A percentile compares a stretch with the other conserved stretches of the same genome.
These are phyloP conservation scores for Coniophora puteana DNA, from an alignment of 1,284 basidiomycete species.

Conservation along the genomic window DNA sequence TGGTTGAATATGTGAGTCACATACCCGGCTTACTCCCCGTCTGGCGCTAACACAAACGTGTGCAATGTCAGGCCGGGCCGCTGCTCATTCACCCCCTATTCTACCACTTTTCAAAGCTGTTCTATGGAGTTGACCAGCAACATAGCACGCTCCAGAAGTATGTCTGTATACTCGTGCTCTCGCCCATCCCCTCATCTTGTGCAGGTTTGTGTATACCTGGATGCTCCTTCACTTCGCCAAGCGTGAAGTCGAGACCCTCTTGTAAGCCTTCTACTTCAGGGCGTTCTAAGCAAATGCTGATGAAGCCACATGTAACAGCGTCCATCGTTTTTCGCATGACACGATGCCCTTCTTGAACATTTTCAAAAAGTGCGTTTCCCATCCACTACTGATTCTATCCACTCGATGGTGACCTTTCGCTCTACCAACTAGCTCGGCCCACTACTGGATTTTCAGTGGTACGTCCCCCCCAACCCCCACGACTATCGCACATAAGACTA, in stretches of 20 bases:
- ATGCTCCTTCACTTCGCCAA: slow-evolving; percentile 89
- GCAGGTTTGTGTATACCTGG: slow-evolving; percentile 75
- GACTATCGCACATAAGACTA: neutral
- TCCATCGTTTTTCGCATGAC: slow-evolving; percentile 92
- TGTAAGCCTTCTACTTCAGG: slow-evolving; percentile 44
- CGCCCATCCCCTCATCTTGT: slow-evolving; percentile 9
- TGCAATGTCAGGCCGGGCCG: slow-evolving; percentile 67
- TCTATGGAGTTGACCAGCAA: slow-evolving; percentile 67
- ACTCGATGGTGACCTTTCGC: neutral
- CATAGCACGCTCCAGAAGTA: slow-evolving; percentile 81
- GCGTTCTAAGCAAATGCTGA: slow-evolving; percentile 1
- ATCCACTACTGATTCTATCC: neutral
- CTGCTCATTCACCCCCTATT: slow-evolving; percentile 89
- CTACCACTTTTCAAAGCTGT: slow-evolving; percentile 66
- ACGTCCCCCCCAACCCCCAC: slow-evolving; percentile 9
- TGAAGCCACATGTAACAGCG: slow-evolving; percentile 36
- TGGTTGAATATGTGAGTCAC: slow-evolving; percentile 84
- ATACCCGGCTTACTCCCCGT: neutral
- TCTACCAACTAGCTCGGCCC: slow-evolving; percentile 59
- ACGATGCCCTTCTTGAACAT: slow-evolving; percentile 91
- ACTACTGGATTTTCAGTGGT: slow-evolving; percentile 88
- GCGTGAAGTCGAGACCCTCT: slow-evolving; percentile 91
- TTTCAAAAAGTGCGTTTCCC: slow-evolving; percentile 77
- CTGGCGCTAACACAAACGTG: slow-evolving; percentile 9
- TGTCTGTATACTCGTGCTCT: slow-evolving; percentile 13